phyloP scores from a whole-genome alignment of 805 yeast species.

The Candida palmyrensis region DNA sequence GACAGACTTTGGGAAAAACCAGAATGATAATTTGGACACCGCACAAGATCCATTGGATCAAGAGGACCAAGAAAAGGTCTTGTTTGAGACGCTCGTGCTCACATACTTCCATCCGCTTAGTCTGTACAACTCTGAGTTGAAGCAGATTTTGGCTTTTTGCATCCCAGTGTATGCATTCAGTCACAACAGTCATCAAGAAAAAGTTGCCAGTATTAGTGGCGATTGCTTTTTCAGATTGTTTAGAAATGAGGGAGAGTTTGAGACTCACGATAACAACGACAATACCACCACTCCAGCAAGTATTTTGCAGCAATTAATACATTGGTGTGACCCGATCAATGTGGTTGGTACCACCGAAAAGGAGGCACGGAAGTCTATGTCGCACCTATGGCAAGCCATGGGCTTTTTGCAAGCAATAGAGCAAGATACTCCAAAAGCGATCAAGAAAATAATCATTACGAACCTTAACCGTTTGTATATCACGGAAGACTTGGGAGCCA shows the following conservation, averaged over 20 bases:
- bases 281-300: slow-evolving; percentile 39
- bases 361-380: slow-evolving; percentile 35
- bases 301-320: slow-evolving; percentile 64
- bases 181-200: slow-evolving; percentile 63
- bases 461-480: slow-evolving; percentile 44
- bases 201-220: slow-evolving; percentile 57
- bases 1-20: slow-evolving; percentile 49
- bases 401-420: slow-evolving; percentile 50
- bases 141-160: slow-evolving; percentile 81
- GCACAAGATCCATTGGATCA: slow-evolving; percentile 12
- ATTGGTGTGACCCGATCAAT: slow-evolving; percentile 81
- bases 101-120: slow-evolving; percentile 73
- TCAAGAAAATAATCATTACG: slow-evolving; percentile 48
- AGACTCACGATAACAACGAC: slow-evolving; percentile 25
- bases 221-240: slow-evolving; percentile 62
- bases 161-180: slow-evolving; percentile 85
- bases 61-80: slow-evolving; percentile 24
- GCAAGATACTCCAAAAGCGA: slow-evolving; percentile 45
- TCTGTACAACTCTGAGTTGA: slow-evolving; percentile 55
- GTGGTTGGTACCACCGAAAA: slow-evolving; percentile 46
- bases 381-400: slow-evolving; percentile 53
- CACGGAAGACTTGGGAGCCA: slow-evolving; percentile 22
- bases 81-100: slow-evolving; percentile 65
- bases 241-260: slow-evolving; percentile 26
- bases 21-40: slow-evolving; percentile 30